Evolutionary conservation across 2,329 filamentous ascomycete genomes (phyloP), one percentile per base, ranked within the genome.

Genomic region (Albifimbria verrucaria): DNA sequence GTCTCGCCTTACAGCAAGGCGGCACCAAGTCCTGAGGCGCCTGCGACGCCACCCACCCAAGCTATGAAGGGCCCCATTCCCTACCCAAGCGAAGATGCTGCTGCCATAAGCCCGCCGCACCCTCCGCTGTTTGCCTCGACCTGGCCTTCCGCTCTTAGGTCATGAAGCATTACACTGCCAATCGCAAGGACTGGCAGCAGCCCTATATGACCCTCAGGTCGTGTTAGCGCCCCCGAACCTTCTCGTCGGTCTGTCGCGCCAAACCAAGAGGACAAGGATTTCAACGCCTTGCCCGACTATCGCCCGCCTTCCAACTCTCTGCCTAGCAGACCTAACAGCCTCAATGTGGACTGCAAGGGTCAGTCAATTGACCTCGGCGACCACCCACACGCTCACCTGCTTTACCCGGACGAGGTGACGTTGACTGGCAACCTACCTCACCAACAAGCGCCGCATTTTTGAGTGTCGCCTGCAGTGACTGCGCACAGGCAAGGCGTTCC

Each of bases 361-460:
- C 83, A 85, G 56, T 82, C 87, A 39, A 83, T 94, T 58, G 88
- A 95, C 65, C 82, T 96, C 45, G 83, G 79, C 69, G 78, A 80
- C 54, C 90, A 95, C 63, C 83, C 88, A 7, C 78, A 92, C 62
- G 77, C 80, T 22, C 68, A 84, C 52, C 76, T 90, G 39, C 83
- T 97, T 42, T 89, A 94, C 67, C 81, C 85, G 6, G 88, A 92
- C 55, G 93, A 97, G 73, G 65, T 92, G 25, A 75, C 78, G 18
- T 79, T 96, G 24, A 92, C 92, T 10, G 85, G 88, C 44, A 89
- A 86, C 48, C 80, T 97, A 97, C 66, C 80, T 97, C 22, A 92
- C 89, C 55, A 94, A 89, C 77, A 97, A 97, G 79, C 87, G 93
- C 54, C 87, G 92, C 55, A 93, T 97, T 65, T 97, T 97, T 69